These are phyloP conservation scores for Irpex rosettiformis DNA, from an alignment of 1,284 basidiomycete species.

Conservation along the genomic window DNA sequence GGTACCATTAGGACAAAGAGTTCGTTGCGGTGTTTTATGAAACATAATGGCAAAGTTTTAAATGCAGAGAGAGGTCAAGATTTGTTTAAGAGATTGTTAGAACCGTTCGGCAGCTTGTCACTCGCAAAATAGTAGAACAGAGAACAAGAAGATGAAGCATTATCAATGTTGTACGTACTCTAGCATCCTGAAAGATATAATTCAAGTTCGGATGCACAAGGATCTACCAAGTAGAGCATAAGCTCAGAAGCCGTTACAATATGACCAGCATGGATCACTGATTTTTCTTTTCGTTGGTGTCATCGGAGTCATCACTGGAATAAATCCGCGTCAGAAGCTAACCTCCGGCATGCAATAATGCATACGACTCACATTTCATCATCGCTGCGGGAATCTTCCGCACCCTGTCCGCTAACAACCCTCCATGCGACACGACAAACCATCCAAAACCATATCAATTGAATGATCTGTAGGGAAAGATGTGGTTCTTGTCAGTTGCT, in stretches of 20 bases:
- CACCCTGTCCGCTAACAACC: slow-evolving; percentile 75
- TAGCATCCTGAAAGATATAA: background rate
- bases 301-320: slow-evolving; percentile 8
- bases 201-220: background rate
- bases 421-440: slow-evolving; percentile 80
- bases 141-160: background rate
- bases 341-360: background rate
- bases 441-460: slow-evolving; percentile 84
- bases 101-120: too few relatives aligned
- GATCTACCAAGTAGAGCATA: background rate
- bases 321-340: background rate
- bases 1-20: too few relatives aligned
- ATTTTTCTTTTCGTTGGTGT: slow-evolving; percentile 18
- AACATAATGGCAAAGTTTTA: too few relatives aligned
- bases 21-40: too few relatives aligned
- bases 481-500: slow-evolving; percentile 11
- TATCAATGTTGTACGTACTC: background rate
- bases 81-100: too few relatives aligned
- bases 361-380: slow-evolving; percentile 59
- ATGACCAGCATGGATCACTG: slow-evolving; percentile 4
- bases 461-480: slow-evolving; percentile 50
- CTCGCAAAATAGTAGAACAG: background rate
- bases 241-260: background rate
- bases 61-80: too few relatives aligned
- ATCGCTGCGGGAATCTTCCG: slow-evolving; percentile 85